Evolutionary conservation across 148 eudicot genomes (phyloP), one percentile per base, ranked within the genome.

Genomic region (Chenopodium suecicum): DNA sequence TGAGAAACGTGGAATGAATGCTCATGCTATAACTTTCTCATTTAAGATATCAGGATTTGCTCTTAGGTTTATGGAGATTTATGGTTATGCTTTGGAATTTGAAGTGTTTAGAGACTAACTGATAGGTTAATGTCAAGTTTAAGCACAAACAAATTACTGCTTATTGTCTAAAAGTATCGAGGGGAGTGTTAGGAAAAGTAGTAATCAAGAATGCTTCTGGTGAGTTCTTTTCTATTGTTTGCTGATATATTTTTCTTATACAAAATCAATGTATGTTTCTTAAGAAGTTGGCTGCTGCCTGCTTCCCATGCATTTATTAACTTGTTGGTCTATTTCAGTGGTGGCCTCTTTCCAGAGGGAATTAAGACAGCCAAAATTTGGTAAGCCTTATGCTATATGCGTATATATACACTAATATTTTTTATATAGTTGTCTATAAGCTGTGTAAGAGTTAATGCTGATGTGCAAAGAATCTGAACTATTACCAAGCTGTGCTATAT

Each of bases 261-360:
- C n/a, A 74, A 2, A 83, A 3, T 25, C 9, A 7, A 12, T 63
- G 46, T 70, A 41, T 20, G 47, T 74, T 73, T 78, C 67, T 10
- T 25, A 37, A 19, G 17, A 23, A 34, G 14, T 11, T 58, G 7
- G 9, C 4, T 77, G 46, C 41, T 67, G 41, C 54, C 22, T 78
- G 32, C 1, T 78, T n/a, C 14, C 34, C 32, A 17, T 73, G 27
- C 41, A 78, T 22, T 78, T 69, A 37, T 37, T 41, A 32, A 37
- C 56, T 70, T 46, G 37, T 34, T 73, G 47, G 9, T 78, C 56
- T 46, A 3, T 60, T 72, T 79, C 25, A 97, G 99, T 84, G 99
- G 99, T 81, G 99, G 99, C 77, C 94, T 94, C 64, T 97, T 97
- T 78, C 99, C 98, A 12, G 98, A 97, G 89, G 99, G 99, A 75